Conservation (phyloP, 2,329 filamentous ascomycete species). For the Monosporascus ibericus region DNA sequence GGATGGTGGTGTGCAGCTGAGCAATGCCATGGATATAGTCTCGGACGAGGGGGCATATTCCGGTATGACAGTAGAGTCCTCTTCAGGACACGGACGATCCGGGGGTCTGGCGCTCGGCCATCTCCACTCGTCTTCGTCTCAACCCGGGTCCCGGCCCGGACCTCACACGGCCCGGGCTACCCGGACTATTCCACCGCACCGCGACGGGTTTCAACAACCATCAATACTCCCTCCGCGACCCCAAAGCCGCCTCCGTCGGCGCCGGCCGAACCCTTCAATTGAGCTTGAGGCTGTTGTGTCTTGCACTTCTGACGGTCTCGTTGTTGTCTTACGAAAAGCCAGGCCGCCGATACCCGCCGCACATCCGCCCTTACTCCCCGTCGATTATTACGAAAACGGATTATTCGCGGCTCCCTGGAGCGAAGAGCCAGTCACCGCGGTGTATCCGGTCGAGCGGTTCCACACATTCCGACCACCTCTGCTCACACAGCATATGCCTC, state of each 20-base stretch:
- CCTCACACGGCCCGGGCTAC: slow-evolving; percentile 3
- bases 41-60: slow-evolving; percentile 19
- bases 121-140: background rate
- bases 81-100: slow-evolving; percentile 23
- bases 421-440: slow-evolving; percentile 53
- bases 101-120: slow-evolving; percentile 19
- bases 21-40: slow-evolving; percentile 36
- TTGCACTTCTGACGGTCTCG: slow-evolving; percentile 81
- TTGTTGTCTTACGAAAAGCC: slow-evolving; percentile 72
- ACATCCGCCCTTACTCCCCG: slow-evolving; percentile 41
- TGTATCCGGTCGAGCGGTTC: slow-evolving; percentile 35
- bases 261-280: slow-evolving; percentile 38
- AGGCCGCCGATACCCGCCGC: slow-evolving; percentile 60
- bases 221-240: background rate
- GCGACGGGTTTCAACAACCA: slow-evolving; percentile 6
- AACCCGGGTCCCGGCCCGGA: background rate
- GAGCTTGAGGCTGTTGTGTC: slow-evolving; percentile 88
- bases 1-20: slow-evolving; percentile 39
- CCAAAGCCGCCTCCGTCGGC: slow-evolving; percentile 12
- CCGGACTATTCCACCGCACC: slow-evolving; percentile 21
- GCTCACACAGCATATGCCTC: slow-evolving; percentile 38
- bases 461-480: slow-evolving; percentile 38
- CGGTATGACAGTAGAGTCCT: slow-evolving; percentile 31
- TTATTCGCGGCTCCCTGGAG: slow-evolving; percentile 80
- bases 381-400: slow-evolving; percentile 48